Percentiles rank a stretch among this genome's conserved stretches.
phyloP scores from a whole-genome alignment of 2,329 filamentous ascomycete species.

The Botrytis hyacinthi region DNA sequence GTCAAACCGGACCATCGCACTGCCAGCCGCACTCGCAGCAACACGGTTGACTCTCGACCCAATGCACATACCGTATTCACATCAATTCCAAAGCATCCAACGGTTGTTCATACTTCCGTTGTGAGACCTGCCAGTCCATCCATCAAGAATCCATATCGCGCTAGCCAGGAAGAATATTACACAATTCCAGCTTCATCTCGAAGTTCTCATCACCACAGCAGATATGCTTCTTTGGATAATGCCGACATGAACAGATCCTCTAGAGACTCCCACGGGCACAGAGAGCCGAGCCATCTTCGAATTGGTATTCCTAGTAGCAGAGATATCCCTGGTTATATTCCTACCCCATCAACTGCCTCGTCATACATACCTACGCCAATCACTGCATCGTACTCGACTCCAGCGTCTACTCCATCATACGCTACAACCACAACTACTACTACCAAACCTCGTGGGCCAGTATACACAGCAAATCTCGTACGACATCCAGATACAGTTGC shows the following conservation, averaged over 20 bases:
- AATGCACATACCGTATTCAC: slow-evolving; percentile 52
- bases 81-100: slow-evolving; percentile 45
- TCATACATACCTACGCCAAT: slow-evolving; percentile 1
- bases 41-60: slow-evolving; percentile 52
- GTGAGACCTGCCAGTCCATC: slow-evolving; percentile 47
- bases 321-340: slow-evolving; percentile 3
- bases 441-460: slow-evolving; percentile 28
- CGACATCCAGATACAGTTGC: slow-evolving; percentile 45
- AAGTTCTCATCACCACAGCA: slow-evolving; percentile 41
- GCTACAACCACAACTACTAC: slow-evolving; percentile 15
- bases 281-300: slow-evolving; percentile 28
- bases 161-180: slow-evolving; percentile 55
- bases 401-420: slow-evolving; percentile 24
- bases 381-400: not conserved
- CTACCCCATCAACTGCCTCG: slow-evolving; percentile 1
- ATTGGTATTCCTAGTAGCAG: slow-evolving; percentile 30
- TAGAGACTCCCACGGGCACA: slow-evolving; percentile 22
- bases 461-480: slow-evolving; percentile 29
- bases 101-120: slow-evolving; percentile 35
- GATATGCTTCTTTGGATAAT: slow-evolving; percentile 49
- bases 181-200: slow-evolving; percentile 58
- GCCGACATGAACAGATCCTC: slow-evolving; percentile 44
- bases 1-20: slow-evolving; percentile 53
- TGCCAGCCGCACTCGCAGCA: slow-evolving; percentile 47
- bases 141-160: slow-evolving; percentile 51